A percentile compares a stretch with the other conserved stretches of the same genome.
phyloP scores from a whole-genome alignment of 2,329 filamentous ascomycete species.

The Botrytis sinoallii region DNA sequence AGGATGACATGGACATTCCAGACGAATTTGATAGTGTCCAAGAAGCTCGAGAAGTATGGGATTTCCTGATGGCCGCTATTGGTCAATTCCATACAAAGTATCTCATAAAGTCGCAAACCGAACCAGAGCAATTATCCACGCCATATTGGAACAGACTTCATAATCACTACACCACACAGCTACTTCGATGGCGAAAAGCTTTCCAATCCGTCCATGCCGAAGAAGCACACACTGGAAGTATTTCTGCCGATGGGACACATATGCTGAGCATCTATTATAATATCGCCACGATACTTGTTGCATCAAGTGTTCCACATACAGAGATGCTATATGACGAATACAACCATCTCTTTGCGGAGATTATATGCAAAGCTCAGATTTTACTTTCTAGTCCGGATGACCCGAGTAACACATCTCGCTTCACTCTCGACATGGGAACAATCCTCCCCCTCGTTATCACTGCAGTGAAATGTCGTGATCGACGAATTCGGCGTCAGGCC shows the following conservation, averaged over 20 bases:
- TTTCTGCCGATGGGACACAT: slow-evolving; percentile 30
- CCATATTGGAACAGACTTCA: slow-evolving; percentile 33
- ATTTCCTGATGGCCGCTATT: slow-evolving; percentile 37
- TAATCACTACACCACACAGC: slow-evolving; percentile 33
- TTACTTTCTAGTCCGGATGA: slow-evolving; percentile 34
- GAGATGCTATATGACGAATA: slow-evolving; percentile 37
- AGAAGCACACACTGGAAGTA: slow-evolving; percentile 30
- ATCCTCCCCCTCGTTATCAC: slow-evolving; percentile 36
- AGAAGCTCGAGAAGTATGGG: slow-evolving; percentile 34
- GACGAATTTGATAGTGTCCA: slow-evolving; percentile 34
- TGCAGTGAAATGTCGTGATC: slow-evolving; percentile 36
- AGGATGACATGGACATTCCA: slow-evolving; percentile 33
- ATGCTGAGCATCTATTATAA: slow-evolving; percentile 38
- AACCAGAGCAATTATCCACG: slow-evolving; percentile 31
- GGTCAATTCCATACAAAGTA: slow-evolving; percentile 36
- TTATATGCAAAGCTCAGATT: slow-evolving; percentile 33
- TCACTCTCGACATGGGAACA: slow-evolving; percentile 37
- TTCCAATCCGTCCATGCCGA: slow-evolving; percentile 33
- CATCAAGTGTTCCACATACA: slow-evolving; percentile 33
- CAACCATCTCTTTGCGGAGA: slow-evolving; percentile 33
- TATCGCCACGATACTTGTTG: slow-evolving; percentile 35
- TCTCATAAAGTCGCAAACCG: slow-evolving; percentile 31
- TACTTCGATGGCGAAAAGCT: slow-evolving; percentile 33
- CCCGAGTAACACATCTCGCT: slow-evolving; percentile 34
- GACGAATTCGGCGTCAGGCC: slow-evolving; percentile 33